Evolutionary conservation across 2,329 filamentous ascomycete genomes (phyloP).

Genomic region (Xylariomycetidae sp.): DNA sequence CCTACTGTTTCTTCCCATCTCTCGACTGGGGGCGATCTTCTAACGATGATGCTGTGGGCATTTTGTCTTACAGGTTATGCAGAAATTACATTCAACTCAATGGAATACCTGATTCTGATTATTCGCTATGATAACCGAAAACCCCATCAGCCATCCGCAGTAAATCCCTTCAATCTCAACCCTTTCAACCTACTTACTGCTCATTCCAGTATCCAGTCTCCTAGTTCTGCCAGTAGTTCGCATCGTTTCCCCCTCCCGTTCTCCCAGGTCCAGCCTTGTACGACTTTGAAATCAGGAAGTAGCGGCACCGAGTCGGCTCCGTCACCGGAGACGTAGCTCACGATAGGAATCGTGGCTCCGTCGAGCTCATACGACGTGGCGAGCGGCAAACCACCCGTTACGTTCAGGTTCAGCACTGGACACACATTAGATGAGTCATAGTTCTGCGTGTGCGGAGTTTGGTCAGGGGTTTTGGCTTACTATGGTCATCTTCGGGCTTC

Average conservation of each 20-base stretch:
- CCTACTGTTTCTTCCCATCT: no score
- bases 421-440: no score
- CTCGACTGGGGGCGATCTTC: no score
- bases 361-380: constrained; percentile 8
- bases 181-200: not conserved
- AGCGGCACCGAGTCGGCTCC: constrained; percentile 10
- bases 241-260: constrained; percentile 41
- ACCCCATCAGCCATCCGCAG: constrained; percentile 1
- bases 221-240: constrained; percentile 36
- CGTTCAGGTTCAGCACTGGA: constrained; percentile 38
- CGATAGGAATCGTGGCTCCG: constrained; percentile 20
- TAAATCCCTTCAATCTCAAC: not conserved
- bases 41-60: no score
- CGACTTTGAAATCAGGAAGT: constrained; percentile 28
- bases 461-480: no score
- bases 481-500: no score
- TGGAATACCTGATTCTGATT: no score
- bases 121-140: constrained; percentile 1
- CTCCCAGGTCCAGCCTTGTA: constrained; percentile 42
- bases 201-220: constrained; percentile 8
- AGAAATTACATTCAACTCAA: no score
- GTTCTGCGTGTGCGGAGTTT: no score
- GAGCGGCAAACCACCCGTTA: constrained; percentile 35
- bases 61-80: no score
- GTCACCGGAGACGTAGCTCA: constrained; percentile 30